Evolutionary conservation across 2,329 filamentous ascomycete genomes (phyloP).

Genomic region (Plenodomus tracheiphilus): DNA sequence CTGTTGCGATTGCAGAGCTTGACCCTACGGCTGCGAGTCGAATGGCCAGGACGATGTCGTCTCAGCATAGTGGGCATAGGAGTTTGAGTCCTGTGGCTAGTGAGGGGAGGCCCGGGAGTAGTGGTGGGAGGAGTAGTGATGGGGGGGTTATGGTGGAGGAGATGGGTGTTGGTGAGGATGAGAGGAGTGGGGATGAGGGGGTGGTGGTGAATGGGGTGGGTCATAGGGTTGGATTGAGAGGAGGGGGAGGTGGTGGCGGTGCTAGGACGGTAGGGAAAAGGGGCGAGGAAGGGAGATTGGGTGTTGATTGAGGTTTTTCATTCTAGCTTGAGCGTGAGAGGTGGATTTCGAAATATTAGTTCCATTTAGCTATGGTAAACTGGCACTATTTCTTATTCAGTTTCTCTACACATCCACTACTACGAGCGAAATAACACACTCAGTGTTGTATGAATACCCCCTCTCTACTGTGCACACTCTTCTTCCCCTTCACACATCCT

Average conservation of each 20-base stretch:
- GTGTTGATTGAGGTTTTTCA: too few species aligned
- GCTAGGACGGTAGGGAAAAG: not conserved
- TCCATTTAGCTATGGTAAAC: too few species aligned
- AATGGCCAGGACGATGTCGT: conserved; percentile 9
- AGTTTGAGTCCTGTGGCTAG: conserved; percentile 41
- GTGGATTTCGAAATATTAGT: too few species aligned
- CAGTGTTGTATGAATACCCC: too few species aligned
- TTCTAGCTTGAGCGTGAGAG: too few species aligned
- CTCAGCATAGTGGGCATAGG: conserved; percentile 15
- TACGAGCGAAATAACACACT: too few species aligned
- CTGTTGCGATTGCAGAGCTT: conserved; percentile 42
- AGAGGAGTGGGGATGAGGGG: conserved; percentile 35
- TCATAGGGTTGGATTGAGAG: not conserved
- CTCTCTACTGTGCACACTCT: too few species aligned
- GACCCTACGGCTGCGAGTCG: conserved; percentile 40
- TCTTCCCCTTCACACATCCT: too few species aligned
- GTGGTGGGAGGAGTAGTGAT: conserved; percentile 20
- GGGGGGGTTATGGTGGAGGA: conserved; percentile 49
- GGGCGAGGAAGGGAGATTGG: too few species aligned
- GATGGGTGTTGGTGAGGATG: conserved; percentile 41
- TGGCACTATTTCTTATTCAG: too few species aligned
- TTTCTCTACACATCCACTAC: too few species aligned
- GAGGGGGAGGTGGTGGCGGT: too few species aligned
- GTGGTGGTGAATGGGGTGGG: not conserved
- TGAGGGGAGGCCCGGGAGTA: conserved; percentile 13